phyloP scores from a whole-genome alignment of 2,329 filamentous ascomycete species.

The Diaporthe capsici region DNA sequence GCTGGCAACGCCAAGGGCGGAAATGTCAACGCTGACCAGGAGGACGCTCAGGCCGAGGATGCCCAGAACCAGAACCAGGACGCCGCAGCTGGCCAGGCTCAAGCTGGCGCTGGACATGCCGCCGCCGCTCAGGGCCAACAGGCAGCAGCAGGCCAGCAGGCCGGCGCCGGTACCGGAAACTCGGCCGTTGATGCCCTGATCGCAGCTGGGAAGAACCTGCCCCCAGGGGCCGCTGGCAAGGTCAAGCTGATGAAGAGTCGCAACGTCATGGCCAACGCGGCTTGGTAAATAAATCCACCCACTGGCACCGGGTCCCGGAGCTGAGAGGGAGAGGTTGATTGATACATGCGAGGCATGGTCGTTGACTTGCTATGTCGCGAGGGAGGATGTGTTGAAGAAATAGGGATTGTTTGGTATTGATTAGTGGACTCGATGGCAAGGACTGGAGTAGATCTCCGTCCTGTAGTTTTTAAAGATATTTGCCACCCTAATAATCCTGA shows the following conservation, averaged over 20 bases:
- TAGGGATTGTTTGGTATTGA: background rate
- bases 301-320: background rate
- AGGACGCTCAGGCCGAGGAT: background rate
- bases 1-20: background rate
- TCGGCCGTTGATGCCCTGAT: constrained; percentile 16
- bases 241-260: constrained; percentile 20
- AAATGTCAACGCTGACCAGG: too few relatives aligned
- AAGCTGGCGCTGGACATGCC: background rate
- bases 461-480: constrained; percentile 1
- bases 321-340: background rate
- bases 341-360: background rate
- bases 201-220: constrained; percentile 9
- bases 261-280: constrained; percentile 20
- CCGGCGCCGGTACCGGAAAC: background rate
- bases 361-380: too few relatives aligned
- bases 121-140: background rate
- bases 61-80: background rate
- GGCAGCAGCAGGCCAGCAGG: constrained; percentile 4
- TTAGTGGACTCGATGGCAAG: constrained; percentile 4
- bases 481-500: constrained; percentile 7
- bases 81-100: background rate
- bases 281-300: background rate
- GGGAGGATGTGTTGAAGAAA: background rate
- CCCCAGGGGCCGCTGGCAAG: constrained; percentile 10
- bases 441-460: constrained; percentile 19